Conservation (phyloP, 495 filamentous ascomycete species). For the Penicillium coprophilum region DNA sequence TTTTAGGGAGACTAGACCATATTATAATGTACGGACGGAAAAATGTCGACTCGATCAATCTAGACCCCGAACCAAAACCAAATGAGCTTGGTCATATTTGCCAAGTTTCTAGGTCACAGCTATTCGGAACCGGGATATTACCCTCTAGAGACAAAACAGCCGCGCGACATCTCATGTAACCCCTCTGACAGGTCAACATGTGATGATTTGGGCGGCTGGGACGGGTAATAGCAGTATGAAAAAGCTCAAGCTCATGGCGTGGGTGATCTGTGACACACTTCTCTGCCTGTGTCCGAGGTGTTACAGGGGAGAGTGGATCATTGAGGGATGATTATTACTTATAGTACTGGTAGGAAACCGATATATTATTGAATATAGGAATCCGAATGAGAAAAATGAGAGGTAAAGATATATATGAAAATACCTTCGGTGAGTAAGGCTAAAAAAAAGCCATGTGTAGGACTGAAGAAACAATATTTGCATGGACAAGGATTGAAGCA, state of each 20-base stretch:
- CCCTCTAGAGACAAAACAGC: conserved; percentile 7
- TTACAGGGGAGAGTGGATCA: conserved; percentile 11
- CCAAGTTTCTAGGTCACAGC: conserved; percentile 8
- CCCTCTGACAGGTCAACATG: conserved; percentile 9
- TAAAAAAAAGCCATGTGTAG: conserved; percentile 1
- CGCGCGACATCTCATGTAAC: conserved; percentile 7
- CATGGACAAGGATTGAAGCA: conserved; percentile 2
- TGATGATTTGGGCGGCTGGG: conserved; percentile 19
- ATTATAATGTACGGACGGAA: not conserved
- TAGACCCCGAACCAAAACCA: not conserved
- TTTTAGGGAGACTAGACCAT: not conserved
- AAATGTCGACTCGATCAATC: too few species aligned
- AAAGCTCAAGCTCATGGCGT: conserved; percentile 18
- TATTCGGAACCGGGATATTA: not conserved
- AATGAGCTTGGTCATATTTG: conserved; percentile 4
- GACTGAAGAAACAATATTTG: conserved; percentile 1
- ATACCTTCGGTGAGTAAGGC: not conserved
- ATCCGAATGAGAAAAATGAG: not conserved
- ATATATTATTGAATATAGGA: too few species aligned
- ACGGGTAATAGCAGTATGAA: conserved; percentile 20
- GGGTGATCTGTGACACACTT: not conserved
- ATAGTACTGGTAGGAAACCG: too few species aligned
- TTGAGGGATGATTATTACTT: too few species aligned
- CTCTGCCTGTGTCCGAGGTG: conserved; percentile 18
- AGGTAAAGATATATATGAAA: not conserved